Evolutionary conservation across 768 basidiomycete species (phyloP), one percentile per base, ranked within the genome.

Genomic region (Lentinula guzmanii): DNA sequence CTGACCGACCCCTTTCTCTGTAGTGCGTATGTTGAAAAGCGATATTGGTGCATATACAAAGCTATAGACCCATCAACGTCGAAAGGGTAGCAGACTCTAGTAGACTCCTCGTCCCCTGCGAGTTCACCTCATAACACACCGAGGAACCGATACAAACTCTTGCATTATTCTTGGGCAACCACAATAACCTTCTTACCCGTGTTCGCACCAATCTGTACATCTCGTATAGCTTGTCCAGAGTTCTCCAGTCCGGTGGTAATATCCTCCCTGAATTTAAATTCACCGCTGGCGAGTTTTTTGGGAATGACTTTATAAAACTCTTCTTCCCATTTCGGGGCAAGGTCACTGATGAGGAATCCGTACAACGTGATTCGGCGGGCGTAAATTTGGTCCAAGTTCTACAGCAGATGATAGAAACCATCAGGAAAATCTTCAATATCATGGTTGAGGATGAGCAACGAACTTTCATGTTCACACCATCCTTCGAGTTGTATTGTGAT

Each of bases 321-420:
- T 5, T 70, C 69, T 48, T 53, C 8, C 59, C 74, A 71, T 65
- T 77, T 72, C 1, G 63, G 54, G 1, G 34, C 10, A n/a, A 62
- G 52, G 51, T 46, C 61, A 58, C n/a, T n/a, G 28, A 70, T 63
- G 42, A 77, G 69, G 67, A 80, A 76, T 1, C 79, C 78, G 51
- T 69, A 64, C 24, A 64, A 39, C 8, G 35, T 57, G 21, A 64
- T 45, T 18, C 59, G 56, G 28, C 52, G 50, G 28, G 34, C 61
- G 55, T 52, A 61, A 21, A 58, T 61, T 15, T 45, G 54, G 13
- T 52, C 33, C 11, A 63, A 13, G 48, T 61, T 64, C 64, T 55
- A 59, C 21, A 15, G 13, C 10, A 58, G 24, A 46, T 11, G 4
- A 28, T n/a, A 7, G 13, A 21, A 6, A 15, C 9, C 2, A n/a